Evolutionary conservation across 345 rosid genomes (phyloP).

Genomic region (Salix arbutifolia): DNA sequence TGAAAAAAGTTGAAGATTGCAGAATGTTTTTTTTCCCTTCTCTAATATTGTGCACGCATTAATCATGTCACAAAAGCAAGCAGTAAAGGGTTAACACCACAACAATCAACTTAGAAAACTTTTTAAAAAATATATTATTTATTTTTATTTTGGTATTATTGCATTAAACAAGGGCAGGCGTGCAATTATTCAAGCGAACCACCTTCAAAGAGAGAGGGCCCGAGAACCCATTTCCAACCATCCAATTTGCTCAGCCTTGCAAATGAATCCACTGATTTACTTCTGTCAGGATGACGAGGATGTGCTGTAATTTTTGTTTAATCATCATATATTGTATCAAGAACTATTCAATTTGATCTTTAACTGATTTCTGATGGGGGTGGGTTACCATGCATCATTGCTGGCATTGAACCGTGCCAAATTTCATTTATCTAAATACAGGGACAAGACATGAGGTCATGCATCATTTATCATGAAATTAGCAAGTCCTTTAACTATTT

Average conservation of each 20-base stretch:
- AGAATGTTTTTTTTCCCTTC: background rate
- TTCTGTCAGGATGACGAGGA: background rate
- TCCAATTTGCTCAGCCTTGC: background rate
- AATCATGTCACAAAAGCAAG: background rate
- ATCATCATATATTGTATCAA: background rate
- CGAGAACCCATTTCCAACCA: background rate
- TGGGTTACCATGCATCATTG: too few species aligned
- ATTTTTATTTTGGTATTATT: too few species aligned
- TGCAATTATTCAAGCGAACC: too few species aligned
- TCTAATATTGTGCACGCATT: background rate
- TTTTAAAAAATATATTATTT: too few species aligned
- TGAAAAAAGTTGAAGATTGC: background rate
- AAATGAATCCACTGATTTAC: too few species aligned
- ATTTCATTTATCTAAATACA: background rate
- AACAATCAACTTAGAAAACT: background rate
- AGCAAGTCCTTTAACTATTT: background rate
- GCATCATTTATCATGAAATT: background rate
- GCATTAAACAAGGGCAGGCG: too few species aligned
- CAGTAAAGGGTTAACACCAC: background rate
- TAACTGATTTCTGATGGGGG: too few species aligned
- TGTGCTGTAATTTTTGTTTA: background rate
- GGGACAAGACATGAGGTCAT: background rate
- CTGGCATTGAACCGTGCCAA: background rate
- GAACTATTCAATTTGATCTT: background rate
- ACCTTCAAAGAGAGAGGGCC: background rate